Evolutionary conservation across 2,329 filamentous ascomycete species (phyloP).

Genomic region (Emmonsiellopsis sp.): DNA sequence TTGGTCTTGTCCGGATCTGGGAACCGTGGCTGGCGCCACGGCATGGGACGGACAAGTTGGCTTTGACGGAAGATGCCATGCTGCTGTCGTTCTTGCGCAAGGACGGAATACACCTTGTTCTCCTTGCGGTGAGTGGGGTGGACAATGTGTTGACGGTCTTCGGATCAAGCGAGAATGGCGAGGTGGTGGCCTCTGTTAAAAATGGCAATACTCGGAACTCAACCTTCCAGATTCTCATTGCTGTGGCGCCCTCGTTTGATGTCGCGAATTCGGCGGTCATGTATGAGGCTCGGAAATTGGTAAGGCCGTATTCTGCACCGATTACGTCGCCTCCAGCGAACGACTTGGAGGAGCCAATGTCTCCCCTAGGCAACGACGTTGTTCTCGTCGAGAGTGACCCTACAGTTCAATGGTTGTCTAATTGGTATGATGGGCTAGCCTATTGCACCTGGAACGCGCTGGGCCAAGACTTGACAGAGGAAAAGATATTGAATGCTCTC

Average conservation of each 20-base stretch:
- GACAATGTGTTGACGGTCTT: constrained; percentile 63
- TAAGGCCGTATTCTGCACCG: constrained; percentile 27
- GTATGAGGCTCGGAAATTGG: constrained; percentile 71
- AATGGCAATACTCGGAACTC: constrained; percentile 57
- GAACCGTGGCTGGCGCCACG: constrained; percentile 81
- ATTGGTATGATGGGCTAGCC: constrained; percentile 86
- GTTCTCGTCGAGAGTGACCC: constrained; percentile 33
- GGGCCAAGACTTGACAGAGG: constrained; percentile 70
- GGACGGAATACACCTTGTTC: constrained; percentile 64
- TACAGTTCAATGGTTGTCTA: constrained; percentile 59
- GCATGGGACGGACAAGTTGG: constrained; percentile 61
- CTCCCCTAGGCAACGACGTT: constrained; percentile 32
- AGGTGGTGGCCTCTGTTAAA: constrained; percentile 58
- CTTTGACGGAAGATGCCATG: constrained; percentile 67
- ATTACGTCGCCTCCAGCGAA: constrained; percentile 10
- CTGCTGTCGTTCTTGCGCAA: constrained; percentile 66
- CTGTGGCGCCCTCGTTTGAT: constrained; percentile 65
- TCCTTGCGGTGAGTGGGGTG: constrained; percentile 69
- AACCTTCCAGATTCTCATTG: constrained; percentile 56
- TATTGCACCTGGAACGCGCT: constrained; percentile 97
- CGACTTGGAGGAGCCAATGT: constrained; percentile 17
- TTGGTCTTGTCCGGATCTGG: constrained; percentile 71
- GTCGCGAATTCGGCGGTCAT: constrained; percentile 69
- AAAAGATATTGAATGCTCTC: constrained; percentile 69
- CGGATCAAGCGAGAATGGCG: constrained; percentile 54